Evolutionary conservation across 306 rosid genomes (phyloP).

Genomic region (Cicer pinnatifidum): DNA sequence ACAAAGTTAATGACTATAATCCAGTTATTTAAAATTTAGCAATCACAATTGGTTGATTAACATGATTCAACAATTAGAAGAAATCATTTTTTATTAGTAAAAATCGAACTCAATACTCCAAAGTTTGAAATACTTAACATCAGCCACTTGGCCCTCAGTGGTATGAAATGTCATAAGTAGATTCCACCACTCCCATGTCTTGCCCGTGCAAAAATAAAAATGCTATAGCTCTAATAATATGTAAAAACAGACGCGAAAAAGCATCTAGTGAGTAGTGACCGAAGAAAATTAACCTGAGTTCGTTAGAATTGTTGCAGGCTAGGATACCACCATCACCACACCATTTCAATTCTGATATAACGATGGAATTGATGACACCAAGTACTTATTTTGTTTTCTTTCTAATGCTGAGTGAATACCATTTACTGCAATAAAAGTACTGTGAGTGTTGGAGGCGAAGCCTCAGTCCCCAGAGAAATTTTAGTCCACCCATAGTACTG

Average conservation of each 20-base stretch:
- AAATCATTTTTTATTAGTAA: too few relatives aligned
- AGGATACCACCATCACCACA: background rate
- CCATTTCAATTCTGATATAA: constrained; percentile 5
- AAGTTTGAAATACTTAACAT: too few relatives aligned
- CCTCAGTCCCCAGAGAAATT: background rate
- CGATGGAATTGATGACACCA: background rate
- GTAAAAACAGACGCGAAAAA: background rate
- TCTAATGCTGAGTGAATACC: constrained; percentile 8
- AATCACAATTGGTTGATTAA: too few relatives aligned
- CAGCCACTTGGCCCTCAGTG: too few relatives aligned
- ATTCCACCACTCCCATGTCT: too few relatives aligned
- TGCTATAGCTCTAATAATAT: background rate
- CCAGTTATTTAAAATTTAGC: too few relatives aligned
- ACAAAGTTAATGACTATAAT: too few relatives aligned
- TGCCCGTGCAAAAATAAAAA: too few relatives aligned
- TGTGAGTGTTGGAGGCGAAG: background rate
- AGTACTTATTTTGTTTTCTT: constrained; percentile 17
- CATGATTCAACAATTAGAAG: too few relatives aligned
- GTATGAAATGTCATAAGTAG: too few relatives aligned
- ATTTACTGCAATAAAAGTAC: constrained; percentile 22
- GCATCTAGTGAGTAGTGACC: background rate
- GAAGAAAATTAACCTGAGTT: background rate
- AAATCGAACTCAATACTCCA: too few relatives aligned
- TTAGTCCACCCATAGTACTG: background rate
- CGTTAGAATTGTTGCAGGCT: background rate